Base-by-base conservation (phyloP, 1,139 yeast genomes). In the Geotrichum australiense region DNA sequence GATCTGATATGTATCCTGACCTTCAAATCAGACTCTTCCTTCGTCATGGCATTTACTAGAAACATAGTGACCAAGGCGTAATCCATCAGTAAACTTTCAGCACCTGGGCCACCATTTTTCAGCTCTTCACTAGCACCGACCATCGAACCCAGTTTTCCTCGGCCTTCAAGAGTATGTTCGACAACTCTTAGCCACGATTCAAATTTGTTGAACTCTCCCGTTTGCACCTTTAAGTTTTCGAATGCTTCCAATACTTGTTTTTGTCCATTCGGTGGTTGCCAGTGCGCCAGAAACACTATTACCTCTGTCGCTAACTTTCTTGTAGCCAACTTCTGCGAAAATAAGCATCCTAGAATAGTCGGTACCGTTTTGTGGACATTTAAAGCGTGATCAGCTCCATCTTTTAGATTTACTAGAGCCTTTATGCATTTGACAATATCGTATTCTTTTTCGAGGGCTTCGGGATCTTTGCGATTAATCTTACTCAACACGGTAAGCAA, bases 51-150 rank as follows among this genome's bases (percentile, higher is more conserved):
- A 58, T 82, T 82, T 39, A 89, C 73, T 47, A 91, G 71, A 28
- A 86, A 68, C 72, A 89, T 71, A 0, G 95, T 80, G 16, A 87
- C 76, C 39, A 80, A 68, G 24, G 91, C 79, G 61, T 87, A 91
- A 49, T 89, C 96, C 52, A 79, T 66, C 22, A 91, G 69, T 42
- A 82, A 78, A 49, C 76, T 77, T 56, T 87, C 96, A 26, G 80
- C 73, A 2, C 69, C 64, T 1, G 71, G 58, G 1, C 85, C 85
- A 8, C 75, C 70, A 10, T 75, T 67, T 48, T 78, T 78, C 45
- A 79, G 70, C 51, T 91, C 97, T 12, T 82, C 94, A 48, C 89
- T 80, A 1, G 96, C 95, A 1, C 96, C 96, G 6, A 91, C 97
- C 53, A 81, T 64, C 0, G 96, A 84, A 12, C 96, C 94, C 71